Conservation (phyloP, 257 asterid species). For the Ajuga chamaepitys region DNA sequence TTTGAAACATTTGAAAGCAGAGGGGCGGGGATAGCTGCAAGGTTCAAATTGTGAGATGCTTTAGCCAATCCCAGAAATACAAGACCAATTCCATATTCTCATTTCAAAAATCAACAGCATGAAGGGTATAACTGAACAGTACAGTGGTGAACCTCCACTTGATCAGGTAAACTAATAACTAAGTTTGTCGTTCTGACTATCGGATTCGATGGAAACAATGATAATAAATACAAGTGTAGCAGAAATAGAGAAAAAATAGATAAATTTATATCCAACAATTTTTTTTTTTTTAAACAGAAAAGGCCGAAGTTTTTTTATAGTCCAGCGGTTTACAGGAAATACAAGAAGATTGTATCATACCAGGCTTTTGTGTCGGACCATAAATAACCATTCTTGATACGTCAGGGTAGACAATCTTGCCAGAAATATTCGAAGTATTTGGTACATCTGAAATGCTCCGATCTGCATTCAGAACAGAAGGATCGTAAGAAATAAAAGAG, state of each 20-base stretch:
- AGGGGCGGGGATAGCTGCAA: conserved; percentile 39
- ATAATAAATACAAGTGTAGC: too few relatives aligned
- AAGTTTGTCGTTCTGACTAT: too few relatives aligned
- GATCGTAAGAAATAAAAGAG: not conserved
- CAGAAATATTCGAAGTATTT: conserved; percentile 33
- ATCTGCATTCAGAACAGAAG: conserved; percentile 36
- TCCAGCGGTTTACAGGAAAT: not conserved
- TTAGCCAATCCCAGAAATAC: not conserved
- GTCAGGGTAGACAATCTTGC: conserved; percentile 75
- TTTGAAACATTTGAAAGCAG: conserved; percentile 35
- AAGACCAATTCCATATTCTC: not conserved
- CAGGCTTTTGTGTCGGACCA: conserved; percentile 60
- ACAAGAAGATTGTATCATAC: conserved; percentile 26
- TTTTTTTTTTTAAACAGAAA: too few relatives aligned
- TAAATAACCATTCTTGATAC: conserved; percentile 65
- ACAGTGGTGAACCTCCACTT: not conserved
- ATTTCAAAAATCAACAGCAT: not conserved
- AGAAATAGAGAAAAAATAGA: too few relatives aligned
- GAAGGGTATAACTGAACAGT: not conserved
- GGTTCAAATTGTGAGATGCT: conserved; percentile 8
- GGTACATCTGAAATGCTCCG: conserved; percentile 38
- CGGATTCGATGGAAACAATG: too few relatives aligned
- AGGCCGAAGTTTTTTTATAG: too few relatives aligned
- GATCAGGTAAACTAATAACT: not conserved
- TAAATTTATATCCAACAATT: too few relatives aligned